Base-by-base conservation (phyloP, 768 basidiomycete genomes). In the Phaffia tasmanica region DNA sequence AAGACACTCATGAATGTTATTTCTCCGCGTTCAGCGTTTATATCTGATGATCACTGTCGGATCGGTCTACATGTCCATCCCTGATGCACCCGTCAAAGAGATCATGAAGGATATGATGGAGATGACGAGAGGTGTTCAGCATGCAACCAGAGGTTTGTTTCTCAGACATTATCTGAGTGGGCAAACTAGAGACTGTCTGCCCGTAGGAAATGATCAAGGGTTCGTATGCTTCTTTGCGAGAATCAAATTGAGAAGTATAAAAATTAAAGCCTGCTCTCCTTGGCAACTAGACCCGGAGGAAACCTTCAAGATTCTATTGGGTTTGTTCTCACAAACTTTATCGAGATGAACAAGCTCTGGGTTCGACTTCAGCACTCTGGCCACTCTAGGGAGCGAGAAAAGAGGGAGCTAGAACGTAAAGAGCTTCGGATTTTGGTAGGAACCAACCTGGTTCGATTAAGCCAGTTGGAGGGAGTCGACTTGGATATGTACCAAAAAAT, bases 31-130 rank as follows among this genome's bases (percentile, higher is more conserved):
- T 27, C 76, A 76, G 29, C 71, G 77, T 27, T 70, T 77, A 11
- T 77, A 98, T 78, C 88, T 98, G 73, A 98, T 99, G 95, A 95
- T 98, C 72, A 98, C 95, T 49, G 94, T 99, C 69, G 95, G 95
- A 70, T 89, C 94, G 0, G 93, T 98, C 47, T 99, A 97, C 81
- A 98, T 99, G 95, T 92, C 91, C 32, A 86, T 97, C 61, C 85
- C 91, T 2, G 94, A 95, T 67, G 93, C 94, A 14, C 94, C 94
- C 4, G 86, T 98, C 64, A 95, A 92, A 81, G 94, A 99, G 79
- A 91, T 99, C 70, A 99, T 98, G 94, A 98, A 95, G 81, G 95
- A 99, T 77, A 97, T 98, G 94, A 87, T 99, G 87, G 95, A 99
- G 77, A 98, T 98, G 95, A 91, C 91, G 47, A 81, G 92, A 23